Percentiles rank a stretch among this genome's conserved stretches.
phyloP scores from a whole-genome alignment of 371 early-diverging fungal species.

The Mortierella sp. region DNA sequence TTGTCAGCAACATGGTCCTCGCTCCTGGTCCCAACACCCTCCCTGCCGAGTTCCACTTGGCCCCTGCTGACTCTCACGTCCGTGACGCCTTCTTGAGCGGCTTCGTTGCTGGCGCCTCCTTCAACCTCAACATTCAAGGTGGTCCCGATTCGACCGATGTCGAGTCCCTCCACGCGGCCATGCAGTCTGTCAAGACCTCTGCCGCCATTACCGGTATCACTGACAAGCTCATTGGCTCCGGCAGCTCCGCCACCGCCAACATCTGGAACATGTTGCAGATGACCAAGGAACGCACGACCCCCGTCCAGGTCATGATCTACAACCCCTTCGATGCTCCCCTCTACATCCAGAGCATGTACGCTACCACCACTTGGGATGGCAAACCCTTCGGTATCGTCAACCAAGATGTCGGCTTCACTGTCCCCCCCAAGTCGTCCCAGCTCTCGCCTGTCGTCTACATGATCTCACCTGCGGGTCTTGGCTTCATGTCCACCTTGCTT shows the following conservation, averaged over 20 bases:
- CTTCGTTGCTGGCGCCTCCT: slow-evolving; percentile 53
- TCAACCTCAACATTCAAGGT: slow-evolving; percentile 62
- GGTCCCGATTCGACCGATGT: slow-evolving; percentile 58
- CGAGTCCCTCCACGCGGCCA: slow-evolving; percentile 62
- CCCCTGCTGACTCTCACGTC: slow-evolving; percentile 19
- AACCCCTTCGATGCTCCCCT: slow-evolving; percentile 65
- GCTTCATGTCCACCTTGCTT: slow-evolving; percentile 19
- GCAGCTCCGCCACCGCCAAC: slow-evolving; percentile 40
- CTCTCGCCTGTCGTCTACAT: slow-evolving; percentile 40
- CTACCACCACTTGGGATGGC: slow-evolving; percentile 29
- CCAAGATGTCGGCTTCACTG: slow-evolving; percentile 41
- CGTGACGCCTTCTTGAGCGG: slow-evolving; percentile 51
- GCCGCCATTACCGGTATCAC: slow-evolving; percentile 61
- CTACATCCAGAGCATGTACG: slow-evolving; percentile 55
- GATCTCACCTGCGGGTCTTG: slow-evolving; percentile 30
- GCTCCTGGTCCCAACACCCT: slow-evolving; percentile 65
- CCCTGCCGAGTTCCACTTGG: slow-evolving; percentile 58
- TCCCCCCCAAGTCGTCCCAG: slow-evolving; percentile 31
- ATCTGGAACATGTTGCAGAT: slow-evolving; percentile 23
- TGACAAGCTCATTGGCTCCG: slow-evolving; percentile 56
- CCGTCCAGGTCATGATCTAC: slow-evolving; percentile 61
- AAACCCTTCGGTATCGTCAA: slow-evolving; percentile 37
- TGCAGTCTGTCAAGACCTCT: slow-evolving; percentile 62
- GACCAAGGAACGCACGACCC: slow-evolving; percentile 26
- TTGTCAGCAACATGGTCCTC: slow-evolving; percentile 56